Conservation (phyloP, 805 yeast genomes). For the Torulaspora delbrueckii region DNA sequence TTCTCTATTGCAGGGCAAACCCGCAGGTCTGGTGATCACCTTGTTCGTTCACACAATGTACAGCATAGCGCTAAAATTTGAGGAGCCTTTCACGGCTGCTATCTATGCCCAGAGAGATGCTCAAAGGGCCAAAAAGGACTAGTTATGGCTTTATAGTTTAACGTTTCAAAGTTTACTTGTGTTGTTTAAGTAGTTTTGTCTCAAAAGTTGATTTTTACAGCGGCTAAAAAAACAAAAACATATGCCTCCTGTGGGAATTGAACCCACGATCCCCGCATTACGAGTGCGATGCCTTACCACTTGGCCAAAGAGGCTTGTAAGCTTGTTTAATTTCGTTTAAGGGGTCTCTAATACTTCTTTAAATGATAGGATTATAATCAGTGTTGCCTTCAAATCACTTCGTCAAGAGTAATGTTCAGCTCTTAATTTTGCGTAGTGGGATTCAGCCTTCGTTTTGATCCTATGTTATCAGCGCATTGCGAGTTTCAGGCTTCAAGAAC, state of each 20-base stretch:
- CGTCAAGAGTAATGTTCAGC: neutral
- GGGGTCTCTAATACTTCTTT: neutral
- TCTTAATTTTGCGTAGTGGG: too few relatives aligned
- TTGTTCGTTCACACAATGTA: slow-evolving; percentile 77
- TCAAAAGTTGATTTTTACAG: neutral
- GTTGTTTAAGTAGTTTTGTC: neutral
- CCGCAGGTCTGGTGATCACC: slow-evolving; percentile 77
- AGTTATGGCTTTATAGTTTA: slow-evolving; percentile 5
- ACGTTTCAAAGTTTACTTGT: neutral
- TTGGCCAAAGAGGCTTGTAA: slow-evolving; percentile 42
- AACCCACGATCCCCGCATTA: slow-evolving; percentile 55
- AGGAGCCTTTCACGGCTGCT: slow-evolving; percentile 92
- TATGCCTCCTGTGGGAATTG: slow-evolving; percentile 51
- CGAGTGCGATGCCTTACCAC: slow-evolving; percentile 57
- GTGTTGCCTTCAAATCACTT: neutral
- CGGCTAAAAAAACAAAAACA: slow-evolving; percentile 1
- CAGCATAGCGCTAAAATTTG: slow-evolving; percentile 74
- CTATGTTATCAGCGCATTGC: too few relatives aligned
- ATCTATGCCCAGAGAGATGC: slow-evolving; percentile 75
- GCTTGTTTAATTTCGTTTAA: neutral
- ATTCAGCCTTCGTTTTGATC: too few relatives aligned
- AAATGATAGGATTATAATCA: too few relatives aligned
- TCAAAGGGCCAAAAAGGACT: slow-evolving; percentile 18
- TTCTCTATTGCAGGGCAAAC: slow-evolving; percentile 81
- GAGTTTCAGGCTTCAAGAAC: too few relatives aligned